Evolutionary conservation across 345 rosid genomes (phyloP).

Genomic region (Eucalyptus pumila): DNA sequence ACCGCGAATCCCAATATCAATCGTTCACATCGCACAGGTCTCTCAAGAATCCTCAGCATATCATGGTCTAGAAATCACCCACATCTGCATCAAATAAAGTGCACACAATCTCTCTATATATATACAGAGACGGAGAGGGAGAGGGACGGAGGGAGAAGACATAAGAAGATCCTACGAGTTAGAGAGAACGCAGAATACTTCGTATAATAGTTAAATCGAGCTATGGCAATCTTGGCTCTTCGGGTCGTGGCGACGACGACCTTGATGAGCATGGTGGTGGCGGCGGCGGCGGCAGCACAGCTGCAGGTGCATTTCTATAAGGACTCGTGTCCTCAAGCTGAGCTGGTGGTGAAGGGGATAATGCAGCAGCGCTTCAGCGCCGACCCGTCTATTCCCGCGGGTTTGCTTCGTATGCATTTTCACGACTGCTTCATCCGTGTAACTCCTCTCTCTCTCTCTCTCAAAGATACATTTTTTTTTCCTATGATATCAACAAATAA

Average conservation of each 20-base stretch:
- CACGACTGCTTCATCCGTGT: constrained; percentile 3
- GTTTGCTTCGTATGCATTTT: constrained; percentile 1
- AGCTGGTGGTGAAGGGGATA: not conserved
- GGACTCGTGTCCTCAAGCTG: constrained; percentile 2
- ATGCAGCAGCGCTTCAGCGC: not conserved
- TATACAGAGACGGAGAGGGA: not conserved
- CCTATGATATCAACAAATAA: not conserved
- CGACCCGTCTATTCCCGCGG: constrained; percentile 1
- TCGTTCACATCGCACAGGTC: not conserved
- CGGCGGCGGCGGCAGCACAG: not conserved
- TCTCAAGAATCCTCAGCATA: not conserved
- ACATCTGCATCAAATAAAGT: not conserved
- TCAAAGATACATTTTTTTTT: not conserved
- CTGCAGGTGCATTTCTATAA: not conserved
- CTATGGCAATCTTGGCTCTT: not conserved
- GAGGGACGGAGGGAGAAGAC: not conserved
- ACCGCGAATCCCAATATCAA: not conserved
- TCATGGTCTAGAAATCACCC: not conserved
- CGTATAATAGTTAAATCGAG: not conserved
- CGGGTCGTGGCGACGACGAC: not conserved
- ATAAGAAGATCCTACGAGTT: not conserved
- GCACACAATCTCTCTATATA: not conserved
- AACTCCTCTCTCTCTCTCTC: not conserved
- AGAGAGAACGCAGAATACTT: not conserved
- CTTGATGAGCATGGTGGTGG: not conserved